Evolutionary conservation across 2,329 filamentous ascomycete species (phyloP), one percentile per base, ranked within the genome.

Genomic region (Neonectria punicea): DNA sequence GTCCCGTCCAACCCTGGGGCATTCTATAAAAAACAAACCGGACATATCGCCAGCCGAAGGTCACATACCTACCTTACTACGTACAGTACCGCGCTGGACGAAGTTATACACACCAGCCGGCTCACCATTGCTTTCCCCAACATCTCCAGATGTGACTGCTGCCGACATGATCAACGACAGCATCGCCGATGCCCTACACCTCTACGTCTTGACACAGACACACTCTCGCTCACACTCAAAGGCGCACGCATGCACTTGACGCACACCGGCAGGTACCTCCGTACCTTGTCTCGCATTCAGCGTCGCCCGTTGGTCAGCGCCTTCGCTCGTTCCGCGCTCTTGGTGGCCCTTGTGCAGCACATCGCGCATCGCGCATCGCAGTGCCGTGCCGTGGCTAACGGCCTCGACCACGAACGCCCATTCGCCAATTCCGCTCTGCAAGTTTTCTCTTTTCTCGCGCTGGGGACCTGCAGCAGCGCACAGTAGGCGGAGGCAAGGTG

Each of bases 371-470:
- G 47, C 67, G 58, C 67, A 65, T 74, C 63, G 49, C 65, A 64
- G 63, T 71, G 70, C 69, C 68, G 72, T 65, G 61, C 63, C 60
- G 63, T 67, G 61, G 64, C 69, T 61, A 67, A 66, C 63, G 66
- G 53, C 58, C 58, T 57, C 44, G 63, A 55, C 50, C 58, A 36
- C 4, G 49, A 57, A 66, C 53, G 61, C 69, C 58, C 43, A 73
- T 74, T 74, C 69, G 72, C 34, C 69, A 74, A 74, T 74, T 72
- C 54, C 43, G 53, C 34, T 32, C 53, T 53, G 32, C 47, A 60
- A 70, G 71, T 76, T 76, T 68, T 70, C 75, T 76, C 75, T 76
- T 76, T 67, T 66, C 72, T 75, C 73, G 47, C 65, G 49, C 61
- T 53, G 67, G 67, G 68, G 72, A 75, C 69, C 68, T 73, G 75